phyloP scores from a whole-genome alignment of 208 protist genomes.

The Trypanosoma vivax region DNA sequence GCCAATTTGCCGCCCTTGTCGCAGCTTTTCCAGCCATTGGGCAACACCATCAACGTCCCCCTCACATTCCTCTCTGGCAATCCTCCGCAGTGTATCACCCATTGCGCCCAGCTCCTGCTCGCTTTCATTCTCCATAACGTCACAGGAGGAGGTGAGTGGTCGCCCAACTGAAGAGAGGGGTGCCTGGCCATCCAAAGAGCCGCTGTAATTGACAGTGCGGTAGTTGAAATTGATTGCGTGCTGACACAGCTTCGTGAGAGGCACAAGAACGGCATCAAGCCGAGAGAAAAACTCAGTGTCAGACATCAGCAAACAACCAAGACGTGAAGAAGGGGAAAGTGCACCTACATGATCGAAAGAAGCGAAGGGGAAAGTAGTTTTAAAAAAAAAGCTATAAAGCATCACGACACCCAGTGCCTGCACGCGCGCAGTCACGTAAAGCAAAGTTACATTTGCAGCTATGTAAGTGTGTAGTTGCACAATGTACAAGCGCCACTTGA shows the following conservation, averaged over 20 bases:
- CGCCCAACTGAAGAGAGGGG: neutral
- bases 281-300: slow-evolving; percentile 20
- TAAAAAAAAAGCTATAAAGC: too few relatives aligned
- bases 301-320: slow-evolving; percentile 17
- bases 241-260: slow-evolving; percentile 34
- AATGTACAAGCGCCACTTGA: too few relatives aligned
- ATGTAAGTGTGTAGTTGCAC: too few relatives aligned
- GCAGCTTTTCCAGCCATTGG: slow-evolving; percentile 35
- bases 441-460: too few relatives aligned
- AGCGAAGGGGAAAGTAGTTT: neutral
- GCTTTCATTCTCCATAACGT: neutral
- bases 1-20: slow-evolving; percentile 31
- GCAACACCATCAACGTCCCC: slow-evolving; percentile 36
- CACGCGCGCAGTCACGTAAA: too few relatives aligned
- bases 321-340: neutral
- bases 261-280: slow-evolving; percentile 47
- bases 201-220: slow-evolving; percentile 2
- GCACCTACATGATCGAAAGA: neutral
- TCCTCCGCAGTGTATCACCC: slow-evolving; percentile 8
- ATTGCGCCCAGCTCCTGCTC: neutral
- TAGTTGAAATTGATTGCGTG: slow-evolving; percentile 32
- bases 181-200: neutral
- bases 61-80: slow-evolving; percentile 30
- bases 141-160: neutral
- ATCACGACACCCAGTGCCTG: too few relatives aligned